Evolutionary conservation across 2,329 filamentous ascomycete species (phyloP).

Genomic region (Pseudogymnoascus sp.): DNA sequence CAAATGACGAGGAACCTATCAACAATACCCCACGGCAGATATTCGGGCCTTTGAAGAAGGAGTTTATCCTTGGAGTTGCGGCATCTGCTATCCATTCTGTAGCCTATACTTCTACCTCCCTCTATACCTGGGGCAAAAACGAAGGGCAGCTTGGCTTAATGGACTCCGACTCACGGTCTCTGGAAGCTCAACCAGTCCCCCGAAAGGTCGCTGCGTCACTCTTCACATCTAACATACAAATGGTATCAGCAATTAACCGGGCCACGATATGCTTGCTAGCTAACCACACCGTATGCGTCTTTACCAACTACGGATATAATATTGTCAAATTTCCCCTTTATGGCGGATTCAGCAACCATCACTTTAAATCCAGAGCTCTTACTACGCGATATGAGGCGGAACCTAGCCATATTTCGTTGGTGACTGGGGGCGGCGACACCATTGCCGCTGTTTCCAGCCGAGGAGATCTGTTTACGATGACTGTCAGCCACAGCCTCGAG

Average conservation of each 20-base stretch:
- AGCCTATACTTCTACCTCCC: slow-evolving; percentile 67
- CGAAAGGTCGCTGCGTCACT: slow-evolving; percentile 83
- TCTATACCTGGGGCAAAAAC: slow-evolving; percentile 95
- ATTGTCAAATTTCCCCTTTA: slow-evolving; percentile 71
- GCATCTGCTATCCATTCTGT: slow-evolving; percentile 90
- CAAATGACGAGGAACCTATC: slow-evolving; percentile 73
- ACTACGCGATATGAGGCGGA: slow-evolving; percentile 56
- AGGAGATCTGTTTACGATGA: slow-evolving; percentile 82
- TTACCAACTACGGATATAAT: slow-evolving; percentile 94
- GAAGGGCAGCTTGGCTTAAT: slow-evolving; percentile 88
- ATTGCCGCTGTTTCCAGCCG: slow-evolving; percentile 79
- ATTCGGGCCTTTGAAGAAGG: slow-evolving; percentile 84
- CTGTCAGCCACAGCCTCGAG: slow-evolving; percentile 61
- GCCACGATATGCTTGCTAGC: slow-evolving; percentile 80
- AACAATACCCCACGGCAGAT: slow-evolving; percentile 78
- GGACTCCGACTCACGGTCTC: slow-evolving; percentile 86
- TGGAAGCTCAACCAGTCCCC: slow-evolving; percentile 74
- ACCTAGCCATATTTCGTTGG: slow-evolving; percentile 61
- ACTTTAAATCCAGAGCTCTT: slow-evolving; percentile 56
- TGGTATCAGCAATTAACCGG: slow-evolving; percentile 80
- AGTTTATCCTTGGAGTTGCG: slow-evolving; percentile 70
- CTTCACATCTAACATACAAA: slow-evolving; percentile 61
- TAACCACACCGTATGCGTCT: slow-evolving; percentile 84
- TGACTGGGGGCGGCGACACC: slow-evolving; percentile 80
- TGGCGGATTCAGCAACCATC: slow-evolving; percentile 62